Percentiles rank a stretch among this genome's conserved stretches.
phyloP scores from a whole-genome alignment of 345 rosid genomes.

The Camelina neglecta region DNA sequence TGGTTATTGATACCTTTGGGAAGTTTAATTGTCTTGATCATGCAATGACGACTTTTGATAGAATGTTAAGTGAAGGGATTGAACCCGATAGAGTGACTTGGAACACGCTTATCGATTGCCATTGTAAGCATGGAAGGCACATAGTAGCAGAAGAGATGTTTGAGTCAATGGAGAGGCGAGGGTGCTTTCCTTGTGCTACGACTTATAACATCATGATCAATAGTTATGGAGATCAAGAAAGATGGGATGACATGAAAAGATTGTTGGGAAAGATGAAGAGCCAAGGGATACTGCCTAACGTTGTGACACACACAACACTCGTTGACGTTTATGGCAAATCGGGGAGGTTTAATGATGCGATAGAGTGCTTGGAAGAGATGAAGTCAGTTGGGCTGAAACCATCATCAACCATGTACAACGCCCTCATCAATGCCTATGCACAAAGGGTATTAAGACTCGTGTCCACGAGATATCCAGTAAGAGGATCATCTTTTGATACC shows the following conservation, averaged over 20 bases:
- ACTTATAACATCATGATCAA: constrained; percentile 92
- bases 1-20: constrained; percentile 93
- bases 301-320: constrained; percentile 87
- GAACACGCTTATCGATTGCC: constrained; percentile 95
- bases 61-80: constrained; percentile 79
- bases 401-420: constrained; percentile 90
- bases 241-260: constrained; percentile 79
- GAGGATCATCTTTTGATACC: constrained; percentile 8
- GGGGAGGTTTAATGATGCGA: constrained; percentile 83
- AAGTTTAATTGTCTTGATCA: constrained; percentile 90
- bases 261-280: constrained; percentile 72
- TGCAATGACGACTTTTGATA: constrained; percentile 81
- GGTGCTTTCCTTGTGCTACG: constrained; percentile 75
- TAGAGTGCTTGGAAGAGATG: constrained; percentile 88
- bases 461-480: background rate
- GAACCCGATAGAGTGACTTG: constrained; percentile 86
- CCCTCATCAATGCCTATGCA: constrained; percentile 95
- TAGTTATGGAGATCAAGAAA: constrained; percentile 78
- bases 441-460: constrained; percentile 66
- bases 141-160: constrained; percentile 82
- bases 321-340: constrained; percentile 88
- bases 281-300: constrained; percentile 69
- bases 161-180: constrained; percentile 73
- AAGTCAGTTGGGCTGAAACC: constrained; percentile 79
- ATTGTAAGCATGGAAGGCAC: constrained; percentile 76